Conservation (phyloP, 139 green algal species). For the Pedinophyceae sp. region DNA sequence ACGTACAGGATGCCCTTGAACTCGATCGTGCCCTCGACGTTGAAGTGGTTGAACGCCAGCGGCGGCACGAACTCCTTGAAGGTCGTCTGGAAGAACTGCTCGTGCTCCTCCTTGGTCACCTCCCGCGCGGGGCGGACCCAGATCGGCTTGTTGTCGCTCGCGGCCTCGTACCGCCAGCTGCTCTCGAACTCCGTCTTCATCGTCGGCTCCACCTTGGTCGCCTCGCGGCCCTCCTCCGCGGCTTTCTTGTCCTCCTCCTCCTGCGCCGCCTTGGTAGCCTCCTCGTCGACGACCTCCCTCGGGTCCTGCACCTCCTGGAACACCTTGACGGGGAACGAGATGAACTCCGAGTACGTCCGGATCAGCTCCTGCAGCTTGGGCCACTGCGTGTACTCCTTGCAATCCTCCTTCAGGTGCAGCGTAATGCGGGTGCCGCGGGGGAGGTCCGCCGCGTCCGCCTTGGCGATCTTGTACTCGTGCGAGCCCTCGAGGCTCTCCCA, state of each 20-base stretch:
- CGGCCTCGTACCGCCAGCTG: constrained; percentile 1
- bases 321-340: constrained; percentile 94
- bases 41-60: constrained; percentile 61
- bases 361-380: constrained; percentile 62
- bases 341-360: constrained; percentile 98
- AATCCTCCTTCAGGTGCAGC: constrained; percentile 88
- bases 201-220: constrained; percentile 53
- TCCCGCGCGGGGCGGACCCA: constrained; percentile 68
- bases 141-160: constrained; percentile 79
- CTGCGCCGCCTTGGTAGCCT: constrained; percentile 57
- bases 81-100: constrained; percentile 88
- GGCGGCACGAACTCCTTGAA: constrained; percentile 68
- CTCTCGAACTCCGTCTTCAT: constrained; percentile 70
- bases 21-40: constrained; percentile 93
- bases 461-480: constrained; percentile 63
- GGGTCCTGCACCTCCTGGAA: constrained; percentile 15
- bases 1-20: constrained; percentile 88
- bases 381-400: constrained; percentile 54
- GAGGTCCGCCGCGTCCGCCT: constrained; percentile 11
- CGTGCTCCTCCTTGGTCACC: constrained; percentile 76
- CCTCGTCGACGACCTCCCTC: constrained; percentile 55
- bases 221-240: constrained; percentile 41
- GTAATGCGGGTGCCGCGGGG: constrained; percentile 39
- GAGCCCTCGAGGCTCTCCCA: constrained; percentile 79
- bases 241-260: constrained; percentile 53